Evolutionary conservation across 2,329 filamentous ascomycete genomes (phyloP), one percentile per base, ranked within the genome.

Genomic region (Neofusicoccum ribis): DNA sequence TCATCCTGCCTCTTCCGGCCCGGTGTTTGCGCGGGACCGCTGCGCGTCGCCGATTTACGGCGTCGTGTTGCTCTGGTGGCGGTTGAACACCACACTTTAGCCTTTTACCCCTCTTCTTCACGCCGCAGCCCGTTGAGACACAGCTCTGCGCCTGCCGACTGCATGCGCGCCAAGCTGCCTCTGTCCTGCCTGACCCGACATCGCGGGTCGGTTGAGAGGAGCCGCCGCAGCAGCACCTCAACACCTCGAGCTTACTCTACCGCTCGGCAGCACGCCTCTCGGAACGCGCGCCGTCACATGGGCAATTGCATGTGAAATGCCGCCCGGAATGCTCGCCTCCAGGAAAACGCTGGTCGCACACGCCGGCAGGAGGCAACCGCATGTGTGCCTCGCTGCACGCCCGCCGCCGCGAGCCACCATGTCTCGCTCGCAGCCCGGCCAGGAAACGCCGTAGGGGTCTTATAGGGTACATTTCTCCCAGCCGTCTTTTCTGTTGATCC

Each of bases 381-480:
- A 47, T 36, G 27, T 60, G 41, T 37, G 43, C 23, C 52, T 44
- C 37, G 23, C 20, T 58, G 37, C 39, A 14, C 37, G 41, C 56
- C 11, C 27, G 27, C 27, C 8, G 23, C 7, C 34, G 54, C 23
- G 31, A 52, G 31, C 11, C 37, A n/a, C 52, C 52, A 37, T 47
- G 41, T 60, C 41, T 37, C 31, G 14, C 31, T 15, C 31, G 23
- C n/a, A 20, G 27, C n/a, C 34, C 12, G 44, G 34, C 39, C 27
- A 20, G 17, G n/a, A 36, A 9, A 31, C 12, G 5, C 12, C 11
- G 44, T 41, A 51, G 59, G 2, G 34, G 36, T 43, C 50, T 54
- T 58, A 54, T 56, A 64, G 51, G 62, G 27, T 27, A 36, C 59
- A 62, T 62, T 51, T 64, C 34, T 54, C 49, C 49, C 41, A 56